These are phyloP conservation scores for Trichomonascaceae sp. DNA, from an alignment of 1,139 yeast genomes.

Conservation along the genomic window DNA sequence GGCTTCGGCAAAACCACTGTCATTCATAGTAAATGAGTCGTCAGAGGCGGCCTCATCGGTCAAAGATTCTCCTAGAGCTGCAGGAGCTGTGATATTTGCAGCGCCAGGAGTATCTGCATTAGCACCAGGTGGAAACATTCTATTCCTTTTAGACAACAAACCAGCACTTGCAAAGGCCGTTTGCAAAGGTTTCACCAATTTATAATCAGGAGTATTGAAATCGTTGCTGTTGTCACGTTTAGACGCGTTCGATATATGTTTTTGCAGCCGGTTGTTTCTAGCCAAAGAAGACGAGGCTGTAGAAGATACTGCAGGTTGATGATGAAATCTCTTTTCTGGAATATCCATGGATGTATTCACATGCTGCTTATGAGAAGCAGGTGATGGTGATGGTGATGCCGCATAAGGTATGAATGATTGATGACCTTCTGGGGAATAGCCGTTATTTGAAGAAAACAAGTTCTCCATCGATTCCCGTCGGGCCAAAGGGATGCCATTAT, in stretches of 20 bases:
- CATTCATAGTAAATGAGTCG: not conserved
- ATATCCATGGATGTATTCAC: not conserved
- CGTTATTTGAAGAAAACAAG: slow-evolving; percentile 10
- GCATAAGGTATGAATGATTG: slow-evolving; percentile 3
- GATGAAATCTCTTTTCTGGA: not conserved
- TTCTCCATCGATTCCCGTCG: slow-evolving; percentile 18
- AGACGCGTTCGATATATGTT: slow-evolving; percentile 19
- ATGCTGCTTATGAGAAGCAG: slow-evolving; percentile 5
- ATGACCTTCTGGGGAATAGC: slow-evolving; percentile 1
- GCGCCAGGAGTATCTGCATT: slow-evolving; percentile 6
- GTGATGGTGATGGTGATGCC: slow-evolving; percentile 7
- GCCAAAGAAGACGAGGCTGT: slow-evolving; percentile 9
- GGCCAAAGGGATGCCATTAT: slow-evolving; percentile 5
- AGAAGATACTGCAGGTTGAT: slow-evolving; percentile 1
- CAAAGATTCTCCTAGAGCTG: not conserved
- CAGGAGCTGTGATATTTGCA: slow-evolving; percentile 6
- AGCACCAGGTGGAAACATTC: slow-evolving; percentile 25
- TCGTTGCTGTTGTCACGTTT: slow-evolving; percentile 23
- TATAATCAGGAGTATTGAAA: slow-evolving; percentile 47
- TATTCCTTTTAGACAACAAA: slow-evolving; percentile 60
- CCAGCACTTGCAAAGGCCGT: slow-evolving; percentile 80
- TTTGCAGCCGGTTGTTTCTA: slow-evolving; percentile 6
- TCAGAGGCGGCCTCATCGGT: not conserved
- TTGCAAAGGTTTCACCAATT: slow-evolving; percentile 75
- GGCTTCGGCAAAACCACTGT: slow-evolving; percentile 4